Base-by-base conservation (phyloP, 1,284 basidiomycete genomes). In the Moesziomyces sp. region DNA sequence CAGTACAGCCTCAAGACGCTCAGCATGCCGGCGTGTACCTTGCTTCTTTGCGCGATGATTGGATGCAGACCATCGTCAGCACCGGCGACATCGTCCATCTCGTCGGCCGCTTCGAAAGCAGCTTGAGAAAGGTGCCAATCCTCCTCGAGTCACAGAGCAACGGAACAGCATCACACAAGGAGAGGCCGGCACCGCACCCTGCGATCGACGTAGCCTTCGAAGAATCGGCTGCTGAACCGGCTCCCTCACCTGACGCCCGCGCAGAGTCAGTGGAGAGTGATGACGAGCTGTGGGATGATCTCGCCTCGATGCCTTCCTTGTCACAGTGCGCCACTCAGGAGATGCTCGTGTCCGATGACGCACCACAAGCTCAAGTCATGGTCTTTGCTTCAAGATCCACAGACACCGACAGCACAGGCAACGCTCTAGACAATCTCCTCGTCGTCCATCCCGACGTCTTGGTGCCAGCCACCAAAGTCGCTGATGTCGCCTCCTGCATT, bases 391-490 rank as follows among this genome's bases (percentile, higher is more conserved):
- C 66, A 9, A 59, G 64, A 0, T 33, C 30, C 13, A 33, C 30
- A 13, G 30, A 10, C 30, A 10, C 30, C 30, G 30, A 33, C 30
- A 33, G 30, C 16, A 5, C 28, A 50, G 58, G 68, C 14, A 58
- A 62, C 40, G 58, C 58, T 18, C 71, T 59, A 24, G 64, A 72
- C 43, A 81, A 81, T 30, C 65, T 83, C n/a, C 58, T 83, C 9
- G 76, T 83, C 13, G 57, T 79, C 14, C 82, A 83, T 52, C 82
- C 82, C 1, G 82, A 83, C 46, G 53, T 79, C 13, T 76, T 83
- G 5, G 64, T 83, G 1, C 72, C 79, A 3, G 74, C 80, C 0
- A 83, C 82, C 28, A 66, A 75, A 21, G 73, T 83, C 9, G 77
- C 79, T 14, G 75, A 77, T 26, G 74, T 77, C 13, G 64, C 80